phyloP scores from a whole-genome alignment of 345 rosid genomes.

The Sonneratia alba region DNA sequence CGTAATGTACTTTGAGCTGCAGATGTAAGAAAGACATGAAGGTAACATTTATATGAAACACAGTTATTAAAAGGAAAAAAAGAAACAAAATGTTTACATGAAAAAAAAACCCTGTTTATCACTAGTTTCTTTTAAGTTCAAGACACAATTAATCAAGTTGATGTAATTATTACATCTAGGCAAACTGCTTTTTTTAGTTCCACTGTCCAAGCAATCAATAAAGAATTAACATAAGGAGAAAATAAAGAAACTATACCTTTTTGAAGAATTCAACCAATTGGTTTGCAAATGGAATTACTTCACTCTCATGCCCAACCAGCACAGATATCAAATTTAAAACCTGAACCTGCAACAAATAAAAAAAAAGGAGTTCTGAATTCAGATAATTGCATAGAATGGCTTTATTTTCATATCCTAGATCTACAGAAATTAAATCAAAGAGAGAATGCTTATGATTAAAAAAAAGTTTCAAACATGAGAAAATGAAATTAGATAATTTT shows the following conservation, averaged over 20 bases:
- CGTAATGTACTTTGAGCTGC: not conserved
- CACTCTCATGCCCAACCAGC: slow-evolving; percentile 67
- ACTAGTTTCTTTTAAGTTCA: not conserved
- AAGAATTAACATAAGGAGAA: not conserved
- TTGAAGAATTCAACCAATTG: slow-evolving; percentile 80
- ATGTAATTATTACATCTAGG: not conserved
- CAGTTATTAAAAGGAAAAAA: too few species aligned
- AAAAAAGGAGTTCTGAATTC: slow-evolving; percentile 2
- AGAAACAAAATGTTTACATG: not conserved
- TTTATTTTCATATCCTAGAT: not conserved
- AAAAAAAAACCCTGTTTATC: not conserved
- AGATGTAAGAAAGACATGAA: not conserved
- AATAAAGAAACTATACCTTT: slow-evolving; percentile 33
- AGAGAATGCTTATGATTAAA: not conserved
- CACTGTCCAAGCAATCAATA: not conserved
- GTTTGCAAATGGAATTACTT: slow-evolving; percentile 65
- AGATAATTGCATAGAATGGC: not conserved
- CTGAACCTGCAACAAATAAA: slow-evolving; percentile 65
- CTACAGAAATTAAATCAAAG: not conserved
- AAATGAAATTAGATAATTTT: not conserved
- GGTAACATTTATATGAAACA: not conserved
- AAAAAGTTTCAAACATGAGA: not conserved
- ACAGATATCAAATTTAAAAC: slow-evolving; percentile 80
- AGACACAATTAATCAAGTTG: not conserved
- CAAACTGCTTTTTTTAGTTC: not conserved